These are phyloP conservation scores for Didymella sp. DNA, from an alignment of 2,329 filamentous ascomycete genomes.

Conservation along the genomic window DNA sequence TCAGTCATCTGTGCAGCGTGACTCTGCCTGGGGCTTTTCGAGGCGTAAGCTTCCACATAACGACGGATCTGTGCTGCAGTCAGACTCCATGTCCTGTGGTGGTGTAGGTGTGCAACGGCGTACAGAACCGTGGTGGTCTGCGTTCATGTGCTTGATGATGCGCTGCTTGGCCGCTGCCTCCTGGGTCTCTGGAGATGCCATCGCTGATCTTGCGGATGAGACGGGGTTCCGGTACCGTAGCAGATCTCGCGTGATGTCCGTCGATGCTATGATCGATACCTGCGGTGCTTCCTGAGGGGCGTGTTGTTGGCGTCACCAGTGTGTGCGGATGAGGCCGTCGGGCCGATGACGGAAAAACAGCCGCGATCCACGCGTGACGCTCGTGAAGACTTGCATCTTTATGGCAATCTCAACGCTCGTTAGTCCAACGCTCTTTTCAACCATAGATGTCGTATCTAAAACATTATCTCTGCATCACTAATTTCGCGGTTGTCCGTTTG, in stretches of 20 bases:
- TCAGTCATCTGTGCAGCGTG: slow-evolving; percentile 68
- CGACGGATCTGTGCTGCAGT: slow-evolving; percentile 61
- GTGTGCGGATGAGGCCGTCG: slow-evolving; percentile 7
- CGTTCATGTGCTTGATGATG: slow-evolving; percentile 86
- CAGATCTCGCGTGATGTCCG: slow-evolving; percentile 1
- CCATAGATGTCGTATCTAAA: not conserved
- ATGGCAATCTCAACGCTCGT: slow-evolving; percentile 7
- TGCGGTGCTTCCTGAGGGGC: slow-evolving; percentile 1
- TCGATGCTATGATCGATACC: slow-evolving; percentile 6
- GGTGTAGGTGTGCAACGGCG: not conserved
- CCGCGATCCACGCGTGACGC: slow-evolving; percentile 14
- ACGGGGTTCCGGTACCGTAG: slow-evolving; percentile 4
- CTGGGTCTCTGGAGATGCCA: slow-evolving; percentile 46
- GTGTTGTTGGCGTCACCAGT: slow-evolving; percentile 18
- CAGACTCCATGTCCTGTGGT: not conserved
- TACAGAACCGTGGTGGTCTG: slow-evolving; percentile 75
- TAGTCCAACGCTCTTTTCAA: slow-evolving; percentile 17
- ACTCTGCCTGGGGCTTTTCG: slow-evolving; percentile 63
- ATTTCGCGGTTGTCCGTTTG: not conserved
- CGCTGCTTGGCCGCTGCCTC: slow-evolving; percentile 63
- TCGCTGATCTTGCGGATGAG: slow-evolving; percentile 10
- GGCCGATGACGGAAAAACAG: slow-evolving; percentile 18
- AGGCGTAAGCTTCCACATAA: slow-evolving; percentile 77
- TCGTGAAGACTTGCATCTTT: slow-evolving; percentile 9
- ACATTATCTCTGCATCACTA: not conserved